Base-by-base conservation (phyloP, 2,329 filamentous ascomycete species). In the Neopestalotiopsis clavispora region DNA sequence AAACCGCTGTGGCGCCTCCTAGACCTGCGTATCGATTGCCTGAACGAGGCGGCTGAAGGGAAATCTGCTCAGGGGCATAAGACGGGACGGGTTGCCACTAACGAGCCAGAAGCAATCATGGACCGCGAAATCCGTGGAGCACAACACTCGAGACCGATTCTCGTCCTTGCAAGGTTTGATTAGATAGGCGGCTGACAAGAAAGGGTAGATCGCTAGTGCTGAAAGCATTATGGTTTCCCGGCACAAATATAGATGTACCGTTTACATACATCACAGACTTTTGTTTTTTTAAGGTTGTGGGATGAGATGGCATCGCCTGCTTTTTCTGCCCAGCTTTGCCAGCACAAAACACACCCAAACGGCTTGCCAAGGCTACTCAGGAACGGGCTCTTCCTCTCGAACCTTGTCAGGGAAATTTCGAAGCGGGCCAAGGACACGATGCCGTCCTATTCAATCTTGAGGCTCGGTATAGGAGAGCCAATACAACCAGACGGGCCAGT, bases 1-100 rank as follows among this genome's bases (percentile, higher is more conserved):
- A 59, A 38, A 23, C 57, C 57, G 57, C 45, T 59, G 57, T 59
- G 57, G 57, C 57, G 57, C 57, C 17, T 28, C 57, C 57, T 34
- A 59, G 30, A 59, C 20, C 57, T 14, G 57, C 57, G 30, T 13
- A 17, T 30, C 28, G 14, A 17, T 34, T 17, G 30, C 20, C 30
- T 59, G 57, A 23, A 23, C 28, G 57, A 17, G 3, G 30, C 57
- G 57, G 57, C 57, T 59, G 57, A 34, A 23, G 23, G 17, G 23
- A 34, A 23, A 17, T 30, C 20, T 34, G 20, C 57, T n/a, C 30
- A 30, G 30, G 57, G 57, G 57, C 23, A 17, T 13, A 14, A 59
- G 57, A 59, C 57, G 57, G 57, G 30, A 59, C 30, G 10, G 17
- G 10, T 34, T 23, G 57, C 57, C 57, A 30, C 57, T 59, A 34